Conservation (phyloP, 176 grass and related monocot genomes). For the Cymbopogon citratus region DNA sequence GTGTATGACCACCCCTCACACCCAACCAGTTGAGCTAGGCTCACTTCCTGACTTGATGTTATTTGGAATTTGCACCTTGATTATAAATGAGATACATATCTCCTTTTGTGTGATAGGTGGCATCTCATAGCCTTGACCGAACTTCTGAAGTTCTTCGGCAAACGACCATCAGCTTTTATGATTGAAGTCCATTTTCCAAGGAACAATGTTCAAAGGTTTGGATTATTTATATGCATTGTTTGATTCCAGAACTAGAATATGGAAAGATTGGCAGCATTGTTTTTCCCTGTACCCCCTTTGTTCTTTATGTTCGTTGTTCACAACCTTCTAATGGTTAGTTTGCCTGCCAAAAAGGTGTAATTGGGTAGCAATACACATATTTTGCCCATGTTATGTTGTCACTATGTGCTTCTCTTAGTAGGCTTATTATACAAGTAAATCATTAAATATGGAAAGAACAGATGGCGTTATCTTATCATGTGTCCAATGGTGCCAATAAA, state of each 20-base stretch:
- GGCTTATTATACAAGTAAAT: not conserved
- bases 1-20: not conserved
- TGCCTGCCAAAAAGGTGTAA: not conserved
- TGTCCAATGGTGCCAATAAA: not conserved
- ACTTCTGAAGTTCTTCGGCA: constrained; percentile 96
- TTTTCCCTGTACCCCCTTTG: not conserved
- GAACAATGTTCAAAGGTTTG: constrained; percentile 28
- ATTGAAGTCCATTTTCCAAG: constrained; percentile 34
- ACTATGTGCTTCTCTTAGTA: not conserved
- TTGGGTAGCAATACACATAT: not conserved
- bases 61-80: not conserved
- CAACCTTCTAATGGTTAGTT: not conserved
- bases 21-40: not conserved
- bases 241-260: not conserved
- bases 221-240: not conserved
- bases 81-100: constrained; percentile 18
- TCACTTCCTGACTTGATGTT: not conserved
- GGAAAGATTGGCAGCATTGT: not conserved
- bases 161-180: constrained; percentile 70
- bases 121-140: constrained; percentile 90
- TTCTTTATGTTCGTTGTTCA: not conserved
- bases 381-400: not conserved
- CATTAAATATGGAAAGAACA: not conserved
- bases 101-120: constrained; percentile 58
- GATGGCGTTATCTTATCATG: not conserved